phyloP scores from a whole-genome alignment of 768 basidiomycete species.

The Russula vinacea region DNA sequence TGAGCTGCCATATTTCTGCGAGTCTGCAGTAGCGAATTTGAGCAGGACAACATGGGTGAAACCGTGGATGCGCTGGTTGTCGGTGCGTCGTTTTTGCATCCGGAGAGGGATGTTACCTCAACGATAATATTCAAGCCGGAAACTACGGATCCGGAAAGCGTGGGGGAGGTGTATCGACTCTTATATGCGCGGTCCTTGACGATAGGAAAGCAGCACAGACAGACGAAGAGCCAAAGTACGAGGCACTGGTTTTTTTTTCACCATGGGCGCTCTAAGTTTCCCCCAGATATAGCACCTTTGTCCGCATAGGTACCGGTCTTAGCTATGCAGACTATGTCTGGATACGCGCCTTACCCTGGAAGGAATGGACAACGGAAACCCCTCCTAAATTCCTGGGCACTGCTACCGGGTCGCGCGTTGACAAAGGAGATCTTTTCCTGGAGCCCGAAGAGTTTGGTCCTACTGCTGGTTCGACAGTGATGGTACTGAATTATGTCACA shows the following conservation, averaged over 20 bases:
- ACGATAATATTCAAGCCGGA: conserved; percentile 51
- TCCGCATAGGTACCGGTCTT: conserved; percentile 87
- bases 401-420: conserved; percentile 59
- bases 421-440: conserved; percentile 88
- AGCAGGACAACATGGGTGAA: conserved; percentile 86
- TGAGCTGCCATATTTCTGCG: conserved; percentile 6
- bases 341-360: conserved; percentile 82
- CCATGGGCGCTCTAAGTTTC: conserved; percentile 4
- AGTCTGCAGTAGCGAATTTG: neutral
- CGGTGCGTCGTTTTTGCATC: conserved; percentile 46
- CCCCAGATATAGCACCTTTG: conserved; percentile 77
- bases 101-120: neutral
- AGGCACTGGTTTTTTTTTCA: neutral
- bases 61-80: conserved; percentile 90
- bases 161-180: conserved; percentile 83
- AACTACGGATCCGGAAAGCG: conserved; percentile 86
- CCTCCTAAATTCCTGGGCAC: conserved; percentile 69
- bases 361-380: conserved; percentile 66
- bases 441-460: conserved; percentile 76
- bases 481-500: conserved; percentile 16
- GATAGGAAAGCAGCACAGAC: conserved; percentile 55
- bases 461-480: neutral
- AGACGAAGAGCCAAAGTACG: conserved; percentile 64
- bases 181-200: conserved; percentile 87
- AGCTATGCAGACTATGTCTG: conserved; percentile 83